Base-by-base conservation (phyloP, 768 basidiomycete genomes). In the Stropharia rugosoannulata region DNA sequence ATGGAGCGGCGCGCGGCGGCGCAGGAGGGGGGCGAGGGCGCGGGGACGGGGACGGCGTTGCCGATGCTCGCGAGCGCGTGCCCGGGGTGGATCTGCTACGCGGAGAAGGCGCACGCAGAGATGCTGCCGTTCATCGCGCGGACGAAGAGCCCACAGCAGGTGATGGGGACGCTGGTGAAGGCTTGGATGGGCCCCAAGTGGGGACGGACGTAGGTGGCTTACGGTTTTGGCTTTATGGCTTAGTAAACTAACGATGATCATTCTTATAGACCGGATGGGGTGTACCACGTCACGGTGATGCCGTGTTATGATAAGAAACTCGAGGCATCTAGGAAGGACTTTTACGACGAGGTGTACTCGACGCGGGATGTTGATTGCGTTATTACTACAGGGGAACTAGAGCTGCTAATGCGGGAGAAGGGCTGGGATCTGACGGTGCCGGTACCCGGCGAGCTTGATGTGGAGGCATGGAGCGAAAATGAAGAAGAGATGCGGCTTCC, bases 261-360 rank as follows among this genome's bases (percentile, higher is more conserved):
- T 55, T 22, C 48, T 40, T 32, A 32, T 68, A 95, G 92, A 38
- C 93, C 94, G 0, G 78, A 91, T 64, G 79, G 92, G 62, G 83
- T 99, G 43, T 99, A 98, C 67, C 97, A 99, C 65, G 94, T 98
- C 51, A 82, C 93, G 0, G 95, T 98, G 49, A 98, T 98, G 95
- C 96, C 97, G 0, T 99, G 97, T 71, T 98, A 98, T 72, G 97
- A 99, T 80, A 98, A 98, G 75, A 99, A 99, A 68, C 85, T 99
- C 13, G 97, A 99, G 72, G 97, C 97, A 0, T 98, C 95, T 8
- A 82, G 97, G 25, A 83, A 86, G 45, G 95, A 99, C 66, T 99
- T 98, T 67, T 93, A 93, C 67, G 85, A 87, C 58, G 86, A 89
- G 7, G 62, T 82, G 1, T 89, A 93, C 70, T 78, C 87, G 38